These are phyloP conservation scores for Boletellus emodensis DNA, from an alignment of 768 basidiomycete genomes.

Conservation along the genomic window DNA sequence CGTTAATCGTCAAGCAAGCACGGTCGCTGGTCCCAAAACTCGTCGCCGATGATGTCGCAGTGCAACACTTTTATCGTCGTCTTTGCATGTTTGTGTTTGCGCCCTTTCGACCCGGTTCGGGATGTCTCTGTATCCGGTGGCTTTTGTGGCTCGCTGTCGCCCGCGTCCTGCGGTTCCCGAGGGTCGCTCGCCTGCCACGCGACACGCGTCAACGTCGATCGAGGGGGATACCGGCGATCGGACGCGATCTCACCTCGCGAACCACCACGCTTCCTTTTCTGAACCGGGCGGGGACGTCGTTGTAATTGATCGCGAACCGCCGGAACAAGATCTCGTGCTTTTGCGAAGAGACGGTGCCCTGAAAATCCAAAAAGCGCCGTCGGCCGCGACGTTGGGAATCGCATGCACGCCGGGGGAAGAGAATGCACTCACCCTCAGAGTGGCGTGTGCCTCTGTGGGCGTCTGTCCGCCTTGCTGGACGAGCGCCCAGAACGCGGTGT, in stretches of 20 bases:
- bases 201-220: not conserved
- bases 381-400: too few relatives aligned
- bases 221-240: too few relatives aligned
- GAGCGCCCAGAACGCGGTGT: slow-evolving; percentile 93
- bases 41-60: slow-evolving; percentile 79
- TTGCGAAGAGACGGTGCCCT: slow-evolving; percentile 87
- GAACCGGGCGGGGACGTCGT: slow-evolving; percentile 62
- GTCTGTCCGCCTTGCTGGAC: slow-evolving; percentile 78
- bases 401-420: too few relatives aligned
- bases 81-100: slow-evolving; percentile 33
- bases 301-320: slow-evolving; percentile 86
- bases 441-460: slow-evolving; percentile 76
- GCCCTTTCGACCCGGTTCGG: slow-evolving; percentile 22
- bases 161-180: not conserved
- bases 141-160: not conserved
- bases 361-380: slow-evolving; percentile 3
- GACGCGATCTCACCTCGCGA: slow-evolving; percentile 44
- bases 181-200: slow-evolving; percentile 7
- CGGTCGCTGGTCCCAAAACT: slow-evolving; percentile 70
- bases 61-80: slow-evolving; percentile 60
- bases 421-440: slow-evolving; percentile 61
- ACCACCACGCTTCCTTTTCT: slow-evolving; percentile 85
- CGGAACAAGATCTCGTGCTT: slow-evolving; percentile 91
- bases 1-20: slow-evolving; percentile 45
- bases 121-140: not conserved